Percentiles rank a stretch among this genome's conserved stretches.
phyloP scores from a whole-genome alignment of 495 filamentous ascomycete genomes.

The Penicillium waksmanii region DNA sequence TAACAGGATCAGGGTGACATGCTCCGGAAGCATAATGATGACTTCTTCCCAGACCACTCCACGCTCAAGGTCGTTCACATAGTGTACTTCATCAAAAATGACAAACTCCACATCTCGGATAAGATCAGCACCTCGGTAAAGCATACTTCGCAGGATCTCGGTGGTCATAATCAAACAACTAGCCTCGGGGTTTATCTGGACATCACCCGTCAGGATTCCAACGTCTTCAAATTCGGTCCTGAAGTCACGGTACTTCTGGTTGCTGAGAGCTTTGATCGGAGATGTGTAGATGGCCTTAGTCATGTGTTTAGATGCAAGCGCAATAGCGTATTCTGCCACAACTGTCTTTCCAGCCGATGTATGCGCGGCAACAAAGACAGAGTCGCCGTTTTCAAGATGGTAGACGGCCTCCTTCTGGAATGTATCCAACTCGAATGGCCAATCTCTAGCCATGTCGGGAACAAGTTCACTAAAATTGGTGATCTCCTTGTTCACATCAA shows the following conservation, averaged over 20 bases:
- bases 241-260: conserved; percentile 98
- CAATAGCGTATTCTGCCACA: conserved; percentile 97
- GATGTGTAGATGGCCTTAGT: conserved; percentile 99
- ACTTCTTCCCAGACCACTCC: conserved; percentile 99
- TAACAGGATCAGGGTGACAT: conserved; percentile 91
- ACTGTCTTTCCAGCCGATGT: conserved; percentile 98
- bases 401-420: conserved; percentile 99
- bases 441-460: conserved; percentile 92
- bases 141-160: conserved; percentile 96
- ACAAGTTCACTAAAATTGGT: conserved; percentile 90
- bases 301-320: conserved; percentile 94
- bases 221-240: conserved; percentile 88
- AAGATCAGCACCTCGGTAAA: conserved; percentile 93
- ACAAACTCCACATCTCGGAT: conserved; percentile 98
- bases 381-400: conserved; percentile 94
- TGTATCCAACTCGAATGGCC: conserved; percentile 96
- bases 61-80: conserved; percentile 96
- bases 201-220: conserved; percentile 94
- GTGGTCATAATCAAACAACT: conserved; percentile 99
- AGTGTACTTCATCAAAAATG: conserved; percentile 98
- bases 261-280: conserved; percentile 97
- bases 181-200: conserved; percentile 97
- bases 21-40: conserved; percentile 98
- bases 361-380: conserved; percentile 98
- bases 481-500: conserved; percentile 89